These are phyloP conservation scores for Pulveroboletus frians DNA, from an alignment of 768 basidiomycete species.

Conservation along the genomic window DNA sequence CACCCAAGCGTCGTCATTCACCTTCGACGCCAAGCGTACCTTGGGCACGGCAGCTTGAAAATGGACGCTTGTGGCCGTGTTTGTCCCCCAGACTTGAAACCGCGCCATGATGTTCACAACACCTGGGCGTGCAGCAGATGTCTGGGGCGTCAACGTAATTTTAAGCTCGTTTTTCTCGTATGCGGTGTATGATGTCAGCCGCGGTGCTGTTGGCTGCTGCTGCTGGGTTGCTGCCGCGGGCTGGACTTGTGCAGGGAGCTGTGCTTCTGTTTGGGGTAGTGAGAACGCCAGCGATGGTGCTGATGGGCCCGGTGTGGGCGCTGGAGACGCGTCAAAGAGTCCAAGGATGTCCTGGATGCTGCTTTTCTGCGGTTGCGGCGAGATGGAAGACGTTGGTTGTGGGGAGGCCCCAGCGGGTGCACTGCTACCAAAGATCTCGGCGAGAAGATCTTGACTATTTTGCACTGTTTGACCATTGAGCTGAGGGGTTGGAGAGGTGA, in stretches of 20 bases:
- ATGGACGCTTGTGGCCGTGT: slow-evolving; percentile 58
- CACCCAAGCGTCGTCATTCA: background rate
- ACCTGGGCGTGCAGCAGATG: slow-evolving; percentile 74
- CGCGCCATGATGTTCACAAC: slow-evolving; percentile 85
- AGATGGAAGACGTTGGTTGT: slow-evolving; percentile 34
- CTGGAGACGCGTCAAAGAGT: slow-evolving; percentile 56
- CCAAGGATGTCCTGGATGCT: slow-evolving; percentile 88
- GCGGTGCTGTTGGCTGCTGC: slow-evolving; percentile 36
- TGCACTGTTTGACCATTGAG: slow-evolving; percentile 43
- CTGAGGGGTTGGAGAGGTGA: slow-evolving; percentile 38
- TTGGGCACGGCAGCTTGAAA: slow-evolving; percentile 99
- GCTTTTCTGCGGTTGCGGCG: slow-evolving; percentile 46
- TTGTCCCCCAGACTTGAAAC: slow-evolving; percentile 65
- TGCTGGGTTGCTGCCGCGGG: slow-evolving; percentile 31
- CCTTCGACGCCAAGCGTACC: slow-evolving; percentile 37
- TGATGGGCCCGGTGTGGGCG: slow-evolving; percentile 6
- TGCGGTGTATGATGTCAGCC: slow-evolving; percentile 70
- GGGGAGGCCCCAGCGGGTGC: slow-evolving; percentile 29
- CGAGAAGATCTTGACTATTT: slow-evolving; percentile 81
- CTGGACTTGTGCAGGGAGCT: slow-evolving; percentile 32
- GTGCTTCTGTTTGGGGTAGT: slow-evolving; percentile 34
- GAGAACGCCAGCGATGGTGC: slow-evolving; percentile 34
- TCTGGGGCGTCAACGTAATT: slow-evolving; percentile 86
- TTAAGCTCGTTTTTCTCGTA: slow-evolving; percentile 90
- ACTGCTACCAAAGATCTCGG: slow-evolving; percentile 80